Percentiles rank a stretch among this genome's conserved stretches.
These are phyloP conservation scores for Kitagawia praeruptora DNA, from an alignment of 129 eudicot genomes.

Conservation along the genomic window DNA sequence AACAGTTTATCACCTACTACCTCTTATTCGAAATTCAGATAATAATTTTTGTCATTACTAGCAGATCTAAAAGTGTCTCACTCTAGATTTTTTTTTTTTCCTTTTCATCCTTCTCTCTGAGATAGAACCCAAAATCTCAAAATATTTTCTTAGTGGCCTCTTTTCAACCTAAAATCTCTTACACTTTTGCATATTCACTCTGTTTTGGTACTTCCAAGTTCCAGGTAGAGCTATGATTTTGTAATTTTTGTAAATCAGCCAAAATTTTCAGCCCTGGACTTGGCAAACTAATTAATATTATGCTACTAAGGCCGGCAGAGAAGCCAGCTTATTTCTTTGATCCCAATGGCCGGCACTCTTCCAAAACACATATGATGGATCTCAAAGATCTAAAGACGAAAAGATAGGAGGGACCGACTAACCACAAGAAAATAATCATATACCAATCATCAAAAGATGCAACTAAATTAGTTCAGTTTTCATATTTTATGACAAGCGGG, in stretches of 20 bases:
- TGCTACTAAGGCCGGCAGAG: background rate
- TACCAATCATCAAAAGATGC: background rate
- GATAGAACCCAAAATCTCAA: too few species aligned
- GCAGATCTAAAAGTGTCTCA: too few species aligned
- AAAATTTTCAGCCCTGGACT: background rate
- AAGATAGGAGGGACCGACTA: background rate
- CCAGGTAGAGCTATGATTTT: background rate
- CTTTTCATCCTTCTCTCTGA: too few species aligned
- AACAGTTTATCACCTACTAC: background rate
- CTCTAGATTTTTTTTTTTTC: too few species aligned
- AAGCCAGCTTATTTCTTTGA: background rate
- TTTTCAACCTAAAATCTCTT: too few species aligned
- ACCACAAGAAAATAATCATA: background rate
- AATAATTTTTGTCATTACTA: too few species aligned
- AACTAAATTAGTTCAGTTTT: background rate
- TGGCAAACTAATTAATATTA: background rate
- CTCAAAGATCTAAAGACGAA: background rate
- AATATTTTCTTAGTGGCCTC: too few species aligned
- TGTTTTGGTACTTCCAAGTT: background rate
- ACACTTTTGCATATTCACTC: too few species aligned
- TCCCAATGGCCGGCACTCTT: background rate
- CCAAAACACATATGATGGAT: background rate
- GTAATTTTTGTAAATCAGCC: background rate
- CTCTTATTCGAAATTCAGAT: too few species aligned
- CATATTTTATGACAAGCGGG: too few species aligned